Evolutionary conservation across 179 eudicot species (phyloP), one percentile per base, ranked within the genome.

Genomic region (Spergularia azorica): DNA sequence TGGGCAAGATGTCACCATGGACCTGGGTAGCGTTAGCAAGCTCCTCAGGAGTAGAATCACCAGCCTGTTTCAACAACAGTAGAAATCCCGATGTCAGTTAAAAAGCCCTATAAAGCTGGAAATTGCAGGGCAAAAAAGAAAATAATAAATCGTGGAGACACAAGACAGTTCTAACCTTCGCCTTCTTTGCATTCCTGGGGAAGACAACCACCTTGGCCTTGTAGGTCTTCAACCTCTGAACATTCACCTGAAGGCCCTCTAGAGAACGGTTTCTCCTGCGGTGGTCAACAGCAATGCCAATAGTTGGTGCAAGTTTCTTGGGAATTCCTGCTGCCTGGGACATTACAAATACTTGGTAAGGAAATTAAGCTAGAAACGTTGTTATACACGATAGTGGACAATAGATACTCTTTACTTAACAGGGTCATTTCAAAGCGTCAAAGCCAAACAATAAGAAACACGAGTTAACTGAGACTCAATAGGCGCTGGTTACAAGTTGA

Each of bases 181-280:
- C 67, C 52, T 87, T 91, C 76, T 83, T 84, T 32, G 89, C 82
- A 57, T 82, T 89, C 14, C 93, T 87, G 72, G 97, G 98, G 97
- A 91, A 93, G 83, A 93, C 90, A 48, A 93, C 98, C 41, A 93
- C 73, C 87, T 91, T 91, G 66, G 95, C 97, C 85, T 93, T 93
- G 91, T 86, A 90, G 2, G 93, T 89, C 87, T 93, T 93, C 61
- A 93, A 83, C 91, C 95, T 87, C 85, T 87, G 94, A 3, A 89
- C 90, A 80, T 93, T 93, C 43, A 89, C 43, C 78, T 93, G 94
- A 11, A 93, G 86, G 71, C 88, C 85, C 83, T 93, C 98, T 16
- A 93, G 72, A 3, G 98, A 93, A 15, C 93, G 79, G 83, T 93
- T 93, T 70, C 82, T 86, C 65, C 98, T 90, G 4, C 97, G 83